Conservation (phyloP, 176 grass and related monocot genomes). For the Sorghum bicolor region DNA sequence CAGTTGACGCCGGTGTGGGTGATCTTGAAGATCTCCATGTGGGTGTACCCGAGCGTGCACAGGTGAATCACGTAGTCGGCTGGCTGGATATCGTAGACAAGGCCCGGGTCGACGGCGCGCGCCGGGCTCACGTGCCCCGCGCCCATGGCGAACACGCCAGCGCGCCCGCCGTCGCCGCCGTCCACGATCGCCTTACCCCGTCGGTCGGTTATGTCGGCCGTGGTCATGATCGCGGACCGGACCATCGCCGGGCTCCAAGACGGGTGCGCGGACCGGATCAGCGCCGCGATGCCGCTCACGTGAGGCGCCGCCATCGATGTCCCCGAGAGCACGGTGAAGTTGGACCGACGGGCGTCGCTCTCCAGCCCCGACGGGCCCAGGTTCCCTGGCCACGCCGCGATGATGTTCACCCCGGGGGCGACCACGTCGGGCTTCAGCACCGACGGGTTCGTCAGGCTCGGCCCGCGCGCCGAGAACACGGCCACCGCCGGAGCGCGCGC, state of each 20-base stretch:
- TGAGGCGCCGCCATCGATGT: conserved; percentile 91
- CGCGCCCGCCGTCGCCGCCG: background rate
- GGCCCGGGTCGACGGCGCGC: conserved; percentile 60
- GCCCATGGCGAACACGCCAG: conserved; percentile 58
- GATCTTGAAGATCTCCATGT: conserved; percentile 68
- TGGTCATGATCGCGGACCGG: conserved; percentile 80
- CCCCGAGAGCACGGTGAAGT: conserved; percentile 86
- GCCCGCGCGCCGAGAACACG: conserved; percentile 71
- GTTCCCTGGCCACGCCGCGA: conserved; percentile 79
- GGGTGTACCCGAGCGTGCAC: conserved; percentile 74
- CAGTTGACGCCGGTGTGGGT: conserved; percentile 69
- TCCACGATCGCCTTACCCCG: conserved; percentile 69
- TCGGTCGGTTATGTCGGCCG: conserved; percentile 59
- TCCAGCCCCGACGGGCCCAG: conserved; percentile 67
- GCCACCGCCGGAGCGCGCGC: conserved; percentile 63
- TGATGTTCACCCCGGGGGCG: conserved; percentile 87
- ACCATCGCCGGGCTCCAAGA: conserved; percentile 71
- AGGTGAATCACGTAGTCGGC: conserved; percentile 74
- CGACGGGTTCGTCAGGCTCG: conserved; percentile 78
- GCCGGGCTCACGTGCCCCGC: conserved; percentile 68
- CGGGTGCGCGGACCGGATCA: conserved; percentile 52
- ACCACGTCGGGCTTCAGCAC: conserved; percentile 78
- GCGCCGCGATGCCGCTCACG: conserved; percentile 74
- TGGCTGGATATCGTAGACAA: conserved; percentile 72
- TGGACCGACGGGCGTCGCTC: conserved; percentile 50